Conservation (phyloP, 2,329 filamentous ascomycete species). For the Rutstroemia sydowiana region DNA sequence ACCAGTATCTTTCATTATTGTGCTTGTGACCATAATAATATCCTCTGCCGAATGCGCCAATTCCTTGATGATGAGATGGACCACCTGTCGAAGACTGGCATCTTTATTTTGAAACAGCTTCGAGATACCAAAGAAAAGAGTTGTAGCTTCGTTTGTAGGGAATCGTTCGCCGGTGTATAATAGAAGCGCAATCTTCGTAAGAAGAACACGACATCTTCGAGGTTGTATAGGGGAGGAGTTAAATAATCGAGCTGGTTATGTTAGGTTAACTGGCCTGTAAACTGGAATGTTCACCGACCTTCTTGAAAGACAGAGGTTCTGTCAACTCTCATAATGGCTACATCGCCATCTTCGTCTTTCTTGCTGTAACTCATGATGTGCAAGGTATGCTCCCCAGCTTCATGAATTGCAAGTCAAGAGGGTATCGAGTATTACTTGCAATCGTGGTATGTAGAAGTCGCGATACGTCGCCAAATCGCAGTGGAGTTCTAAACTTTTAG, state of each 20-base stretch:
- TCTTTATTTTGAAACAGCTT: constrained; percentile 99
- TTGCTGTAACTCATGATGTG: constrained; percentile 89
- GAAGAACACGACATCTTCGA: constrained; percentile 90
- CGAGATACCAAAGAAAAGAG: constrained; percentile 97
- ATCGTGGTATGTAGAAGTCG: constrained; percentile 10
- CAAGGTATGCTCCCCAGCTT: constrained; percentile 30
- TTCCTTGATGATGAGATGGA: constrained; percentile 97
- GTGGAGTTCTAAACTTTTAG: constrained; percentile 14
- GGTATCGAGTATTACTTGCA: constrained; percentile 15
- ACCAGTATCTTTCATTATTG: constrained; percentile 99
- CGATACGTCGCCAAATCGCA: constrained; percentile 28
- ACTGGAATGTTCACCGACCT: constrained; percentile 49
- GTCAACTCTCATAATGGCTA: constrained; percentile 92
- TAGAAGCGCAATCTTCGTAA: constrained; percentile 94
- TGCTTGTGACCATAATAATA: constrained; percentile 99
- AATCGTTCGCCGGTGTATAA: constrained; percentile 97
- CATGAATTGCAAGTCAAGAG: constrained; percentile 27
- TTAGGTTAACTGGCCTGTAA: constrained; percentile 32
- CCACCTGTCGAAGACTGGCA: constrained; percentile 95
- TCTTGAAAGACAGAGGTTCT: constrained; percentile 98
- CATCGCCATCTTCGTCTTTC: constrained; percentile 96
- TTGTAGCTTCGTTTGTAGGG: constrained; percentile 93
- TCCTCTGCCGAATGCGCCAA: constrained; percentile 91
- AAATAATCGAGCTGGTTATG: constrained; percentile 77
- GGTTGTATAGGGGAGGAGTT: constrained; percentile 96